phyloP scores from a whole-genome alignment of 352 stramenopile species.

The Globisporangium camurandrum region DNA sequence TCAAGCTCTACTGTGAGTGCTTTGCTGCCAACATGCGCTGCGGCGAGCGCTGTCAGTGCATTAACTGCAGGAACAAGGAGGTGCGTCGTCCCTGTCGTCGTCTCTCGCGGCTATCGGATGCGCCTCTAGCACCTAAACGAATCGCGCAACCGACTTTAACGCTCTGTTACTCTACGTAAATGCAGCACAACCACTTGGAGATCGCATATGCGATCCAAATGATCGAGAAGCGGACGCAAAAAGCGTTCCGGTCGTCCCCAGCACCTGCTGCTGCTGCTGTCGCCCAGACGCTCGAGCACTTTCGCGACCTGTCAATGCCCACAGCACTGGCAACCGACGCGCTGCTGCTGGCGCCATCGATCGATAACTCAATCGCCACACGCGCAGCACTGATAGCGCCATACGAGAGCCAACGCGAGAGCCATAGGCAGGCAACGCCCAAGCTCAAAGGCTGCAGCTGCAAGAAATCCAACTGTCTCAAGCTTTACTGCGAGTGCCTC shows the following conservation, averaged over 20 bases:
- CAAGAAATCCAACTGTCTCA: slow-evolving; percentile 97
- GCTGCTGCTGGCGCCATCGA: not conserved
- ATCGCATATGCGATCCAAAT: slow-evolving; percentile 44
- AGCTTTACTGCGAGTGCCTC: slow-evolving; percentile 89
- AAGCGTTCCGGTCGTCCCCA: slow-evolving; percentile 29
- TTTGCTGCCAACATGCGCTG: slow-evolving; percentile 52
- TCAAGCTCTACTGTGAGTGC: slow-evolving; percentile 91
- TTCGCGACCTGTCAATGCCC: slow-evolving; percentile 7
- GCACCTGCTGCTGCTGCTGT: too few relatives aligned
- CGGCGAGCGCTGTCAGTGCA: slow-evolving; percentile 60
- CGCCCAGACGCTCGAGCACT: slow-evolving; percentile 16
- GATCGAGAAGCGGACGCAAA: slow-evolving; percentile 50
- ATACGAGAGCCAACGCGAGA: slow-evolving; percentile 1
- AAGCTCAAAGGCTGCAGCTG: slow-evolving; percentile 88
- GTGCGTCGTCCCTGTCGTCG: slow-evolving; percentile 8
- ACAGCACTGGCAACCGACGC: not conserved
- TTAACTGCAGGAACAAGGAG: slow-evolving; percentile 66
- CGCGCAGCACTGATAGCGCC: too few relatives aligned
- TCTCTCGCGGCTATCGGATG: too few relatives aligned
- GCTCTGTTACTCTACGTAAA: too few relatives aligned
- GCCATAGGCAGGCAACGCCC: slow-evolving; percentile 6
- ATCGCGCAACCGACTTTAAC: too few relatives aligned
- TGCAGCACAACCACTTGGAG: slow-evolving; percentile 43
- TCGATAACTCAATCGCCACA: too few relatives aligned
- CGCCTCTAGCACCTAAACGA: too few relatives aligned